phyloP scores from a whole-genome alignment of 2,329 filamentous ascomycete species.

The Penicillium sp. region DNA sequence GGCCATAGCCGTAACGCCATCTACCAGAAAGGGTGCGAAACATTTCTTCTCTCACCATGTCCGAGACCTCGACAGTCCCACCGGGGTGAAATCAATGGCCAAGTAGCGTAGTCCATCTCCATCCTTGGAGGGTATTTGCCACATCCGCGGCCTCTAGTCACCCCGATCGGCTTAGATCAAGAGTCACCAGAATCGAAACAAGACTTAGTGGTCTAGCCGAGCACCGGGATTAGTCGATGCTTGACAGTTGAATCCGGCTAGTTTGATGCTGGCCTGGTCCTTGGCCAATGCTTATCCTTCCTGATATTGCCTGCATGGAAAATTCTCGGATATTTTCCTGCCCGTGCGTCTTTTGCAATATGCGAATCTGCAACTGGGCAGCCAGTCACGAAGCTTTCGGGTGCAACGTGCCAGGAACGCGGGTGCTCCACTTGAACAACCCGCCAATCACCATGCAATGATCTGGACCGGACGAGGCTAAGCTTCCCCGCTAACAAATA shows the following conservation, averaged over 20 bases:
- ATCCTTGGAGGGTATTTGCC: not conserved
- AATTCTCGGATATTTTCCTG: not conserved
- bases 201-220: not conserved
- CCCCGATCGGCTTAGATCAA: not conserved
- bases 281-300: constrained; percentile 3
- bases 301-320: not conserved
- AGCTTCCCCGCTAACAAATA: constrained; percentile 5
- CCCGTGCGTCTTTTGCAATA: not conserved
- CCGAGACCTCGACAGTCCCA: not conserved
- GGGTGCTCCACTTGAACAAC: not conserved
- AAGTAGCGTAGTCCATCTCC: too few relatives aligned
- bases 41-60: not conserved
- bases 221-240: not conserved
- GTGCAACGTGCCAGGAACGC: constrained; percentile 21
- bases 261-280: not conserved
- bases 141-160: not conserved
- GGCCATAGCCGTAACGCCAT: too few relatives aligned
- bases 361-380: not conserved
- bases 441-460: constrained; percentile 7
- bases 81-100: not conserved
- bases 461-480: not conserved
- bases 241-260: not conserved
- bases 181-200: not conserved
- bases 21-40: not conserved
- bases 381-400: constrained; percentile 14